Conservation (phyloP, 2,329 filamentous ascomycete species). For the Phialophora chinensis region DNA sequence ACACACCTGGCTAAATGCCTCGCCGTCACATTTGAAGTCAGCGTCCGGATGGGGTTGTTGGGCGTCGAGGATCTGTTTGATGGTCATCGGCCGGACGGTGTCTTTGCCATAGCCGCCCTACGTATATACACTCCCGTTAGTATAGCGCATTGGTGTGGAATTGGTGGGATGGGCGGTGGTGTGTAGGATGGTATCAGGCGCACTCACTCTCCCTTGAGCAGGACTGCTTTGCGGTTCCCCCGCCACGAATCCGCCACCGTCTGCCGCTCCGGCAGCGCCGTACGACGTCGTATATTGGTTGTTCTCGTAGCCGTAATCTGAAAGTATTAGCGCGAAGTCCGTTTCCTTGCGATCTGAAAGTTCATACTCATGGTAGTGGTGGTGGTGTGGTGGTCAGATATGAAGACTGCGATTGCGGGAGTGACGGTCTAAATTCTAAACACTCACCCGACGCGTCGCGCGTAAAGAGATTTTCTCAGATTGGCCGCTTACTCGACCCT, state of each 20-base stretch:
- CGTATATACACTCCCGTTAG: neutral
- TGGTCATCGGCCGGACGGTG: constrained; percentile 88
- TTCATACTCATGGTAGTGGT: constrained; percentile 31
- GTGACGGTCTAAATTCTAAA: neutral
- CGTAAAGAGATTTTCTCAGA: constrained; percentile 23
- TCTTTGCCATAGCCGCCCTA: constrained; percentile 69
- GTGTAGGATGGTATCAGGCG: neutral
- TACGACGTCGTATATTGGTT: constrained; percentile 63
- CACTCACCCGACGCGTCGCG: constrained; percentile 19
- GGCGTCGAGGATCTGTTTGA: constrained; percentile 90
- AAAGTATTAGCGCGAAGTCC: constrained; percentile 4
- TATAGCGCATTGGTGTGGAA: neutral
- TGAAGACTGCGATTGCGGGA: neutral
- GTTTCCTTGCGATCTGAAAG: neutral
- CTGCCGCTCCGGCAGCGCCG: constrained; percentile 60
- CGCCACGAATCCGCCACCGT: constrained; percentile 66
- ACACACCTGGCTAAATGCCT: constrained; percentile 66
- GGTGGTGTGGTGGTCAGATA: neutral
- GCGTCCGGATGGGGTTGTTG: constrained; percentile 74
- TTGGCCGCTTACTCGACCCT: constrained; percentile 9
- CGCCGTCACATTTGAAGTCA: constrained; percentile 82
- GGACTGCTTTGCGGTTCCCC: constrained; percentile 57
- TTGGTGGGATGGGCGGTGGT: neutral
- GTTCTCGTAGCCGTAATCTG: constrained; percentile 44
- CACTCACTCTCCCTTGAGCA: constrained; percentile 49